Percentiles rank a stretch among this genome's conserved stretches.
These are phyloP conservation scores for Coniochaeta sp. DNA, from an alignment of 2,329 filamentous ascomycete species.

Conservation along the genomic window DNA sequence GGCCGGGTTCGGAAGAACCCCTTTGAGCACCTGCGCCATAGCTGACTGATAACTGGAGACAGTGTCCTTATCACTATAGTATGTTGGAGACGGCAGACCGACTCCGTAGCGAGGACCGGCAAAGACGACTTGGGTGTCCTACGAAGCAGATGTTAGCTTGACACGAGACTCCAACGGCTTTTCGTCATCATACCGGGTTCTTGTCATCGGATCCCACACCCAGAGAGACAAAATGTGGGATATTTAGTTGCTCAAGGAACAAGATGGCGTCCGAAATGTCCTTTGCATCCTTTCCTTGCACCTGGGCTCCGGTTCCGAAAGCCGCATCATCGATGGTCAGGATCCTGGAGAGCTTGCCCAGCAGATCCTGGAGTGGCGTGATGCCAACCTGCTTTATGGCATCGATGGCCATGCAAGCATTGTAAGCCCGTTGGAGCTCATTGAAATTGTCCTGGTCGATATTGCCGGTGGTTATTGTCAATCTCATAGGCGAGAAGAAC, in stretches of 20 bases:
- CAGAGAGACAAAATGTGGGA: conserved; percentile 29
- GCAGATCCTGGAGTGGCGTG: conserved; percentile 45
- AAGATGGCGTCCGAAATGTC: conserved; percentile 36
- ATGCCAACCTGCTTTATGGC: conserved; percentile 46
- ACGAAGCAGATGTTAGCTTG: background rate
- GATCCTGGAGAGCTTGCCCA: conserved; percentile 41
- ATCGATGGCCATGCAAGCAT: conserved; percentile 58
- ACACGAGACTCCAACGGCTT: background rate
- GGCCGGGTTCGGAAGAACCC: conserved; percentile 18
- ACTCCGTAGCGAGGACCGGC: conserved; percentile 39
- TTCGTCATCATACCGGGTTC: conserved; percentile 21
- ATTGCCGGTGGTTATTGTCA: conserved; percentile 13
- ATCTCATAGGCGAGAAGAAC: conserved; percentile 35
- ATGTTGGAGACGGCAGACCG: conserved; percentile 55
- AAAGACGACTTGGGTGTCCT: conserved; percentile 24
- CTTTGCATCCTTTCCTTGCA: conserved; percentile 4
- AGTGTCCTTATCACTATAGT: conserved; percentile 48
- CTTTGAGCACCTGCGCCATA: conserved; percentile 29
- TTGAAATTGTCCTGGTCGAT: conserved; percentile 56
- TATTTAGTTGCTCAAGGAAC: conserved; percentile 35
- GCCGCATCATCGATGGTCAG: conserved; percentile 24
- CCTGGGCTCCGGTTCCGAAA: conserved; percentile 16
- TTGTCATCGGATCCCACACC: conserved; percentile 33
- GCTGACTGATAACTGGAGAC: conserved; percentile 41
- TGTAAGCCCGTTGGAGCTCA: conserved; percentile 56